phyloP scores from a whole-genome alignment of 1,284 basidiomycete genomes.

The Ustilago tritici region DNA sequence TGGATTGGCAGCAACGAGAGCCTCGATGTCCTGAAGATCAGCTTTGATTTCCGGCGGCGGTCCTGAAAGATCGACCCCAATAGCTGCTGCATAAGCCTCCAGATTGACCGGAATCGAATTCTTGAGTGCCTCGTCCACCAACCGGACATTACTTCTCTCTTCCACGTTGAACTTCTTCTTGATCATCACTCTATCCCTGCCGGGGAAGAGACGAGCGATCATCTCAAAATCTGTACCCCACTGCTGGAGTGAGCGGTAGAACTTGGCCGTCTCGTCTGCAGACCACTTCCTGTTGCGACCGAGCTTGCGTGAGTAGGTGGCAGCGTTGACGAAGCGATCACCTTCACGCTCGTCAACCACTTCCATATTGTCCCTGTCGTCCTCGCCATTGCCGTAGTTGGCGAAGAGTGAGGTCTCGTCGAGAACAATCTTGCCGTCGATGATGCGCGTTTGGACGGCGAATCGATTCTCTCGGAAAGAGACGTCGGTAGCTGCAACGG shows the following conservation, averaged over 20 bases:
- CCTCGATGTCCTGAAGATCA: slow-evolving; percentile 34
- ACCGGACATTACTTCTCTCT: slow-evolving; percentile 78
- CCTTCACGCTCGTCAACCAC: slow-evolving; percentile 83
- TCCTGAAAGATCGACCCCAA: slow-evolving; percentile 66
- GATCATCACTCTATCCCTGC: slow-evolving; percentile 86
- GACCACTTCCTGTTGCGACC: slow-evolving; percentile 80
- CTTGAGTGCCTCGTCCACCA: slow-evolving; percentile 61
- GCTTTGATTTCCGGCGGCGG: slow-evolving; percentile 63
- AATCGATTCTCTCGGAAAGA: slow-evolving; percentile 64
- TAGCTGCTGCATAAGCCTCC: slow-evolving; percentile 62
- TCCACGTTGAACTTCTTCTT: slow-evolving; percentile 91
- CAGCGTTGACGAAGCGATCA: slow-evolving; percentile 80
- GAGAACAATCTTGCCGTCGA: slow-evolving; percentile 70
- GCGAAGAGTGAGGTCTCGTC: slow-evolving; percentile 69
- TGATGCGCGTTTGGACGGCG: slow-evolving; percentile 68
- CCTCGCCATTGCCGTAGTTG: slow-evolving; percentile 62
- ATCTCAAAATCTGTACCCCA: slow-evolving; percentile 93
- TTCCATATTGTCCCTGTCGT: slow-evolving; percentile 77
- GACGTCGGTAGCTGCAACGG: slow-evolving; percentile 44
- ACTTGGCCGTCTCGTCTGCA: slow-evolving; percentile 84
- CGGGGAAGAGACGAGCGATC: slow-evolving; percentile 84
- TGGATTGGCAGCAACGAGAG: slow-evolving; percentile 15
- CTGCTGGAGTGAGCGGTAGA: slow-evolving; percentile 83
- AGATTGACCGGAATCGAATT: slow-evolving; percentile 63
- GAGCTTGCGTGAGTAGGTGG: slow-evolving; percentile 78